phyloP scores from a whole-genome alignment of 2,329 filamentous ascomycete genomes.

The Colletotrichum aenigma region DNA sequence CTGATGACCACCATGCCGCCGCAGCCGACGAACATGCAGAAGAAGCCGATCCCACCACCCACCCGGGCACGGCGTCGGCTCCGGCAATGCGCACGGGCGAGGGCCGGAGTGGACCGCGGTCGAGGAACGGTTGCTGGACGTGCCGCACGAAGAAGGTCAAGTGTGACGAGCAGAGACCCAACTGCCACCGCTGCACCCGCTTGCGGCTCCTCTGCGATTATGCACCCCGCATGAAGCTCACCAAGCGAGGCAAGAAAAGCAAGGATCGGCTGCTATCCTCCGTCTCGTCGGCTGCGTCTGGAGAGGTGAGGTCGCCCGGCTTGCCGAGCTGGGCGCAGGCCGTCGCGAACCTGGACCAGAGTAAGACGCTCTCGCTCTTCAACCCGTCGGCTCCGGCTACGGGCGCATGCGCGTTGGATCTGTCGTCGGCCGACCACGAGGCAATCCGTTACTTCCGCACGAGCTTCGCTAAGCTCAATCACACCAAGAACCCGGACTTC shows the following conservation, averaged over 20 bases:
- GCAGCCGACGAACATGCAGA: background rate
- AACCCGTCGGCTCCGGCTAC: slow-evolving; percentile 16
- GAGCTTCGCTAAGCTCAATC: slow-evolving; percentile 35
- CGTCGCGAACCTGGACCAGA: background rate
- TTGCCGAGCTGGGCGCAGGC: slow-evolving; percentile 8
- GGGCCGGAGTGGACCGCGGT: slow-evolving; percentile 20
- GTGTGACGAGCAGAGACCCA: slow-evolving; percentile 31
- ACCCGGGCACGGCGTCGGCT: background rate
- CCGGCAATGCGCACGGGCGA: background rate
- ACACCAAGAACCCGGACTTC: slow-evolving; percentile 40
- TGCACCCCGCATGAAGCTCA: slow-evolving; percentile 21
- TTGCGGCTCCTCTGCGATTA: slow-evolving; percentile 32
- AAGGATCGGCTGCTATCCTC: slow-evolving; percentile 1
- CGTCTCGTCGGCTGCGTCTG: background rate
- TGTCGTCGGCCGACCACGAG: slow-evolving; percentile 34
- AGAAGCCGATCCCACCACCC: background rate
- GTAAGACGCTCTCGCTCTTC: background rate
- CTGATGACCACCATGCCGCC: background rate
- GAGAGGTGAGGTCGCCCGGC: background rate
- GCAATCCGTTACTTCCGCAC: slow-evolving; percentile 40
- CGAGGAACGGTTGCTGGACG: slow-evolving; percentile 26
- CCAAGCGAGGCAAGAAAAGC: background rate
- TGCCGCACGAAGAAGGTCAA: slow-evolving; percentile 35
- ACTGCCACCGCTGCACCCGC: slow-evolving; percentile 29
- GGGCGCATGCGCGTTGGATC: slow-evolving; percentile 25